phyloP scores from a whole-genome alignment of 2,329 filamentous ascomycete species.

The Aspergillus neotritici region DNA sequence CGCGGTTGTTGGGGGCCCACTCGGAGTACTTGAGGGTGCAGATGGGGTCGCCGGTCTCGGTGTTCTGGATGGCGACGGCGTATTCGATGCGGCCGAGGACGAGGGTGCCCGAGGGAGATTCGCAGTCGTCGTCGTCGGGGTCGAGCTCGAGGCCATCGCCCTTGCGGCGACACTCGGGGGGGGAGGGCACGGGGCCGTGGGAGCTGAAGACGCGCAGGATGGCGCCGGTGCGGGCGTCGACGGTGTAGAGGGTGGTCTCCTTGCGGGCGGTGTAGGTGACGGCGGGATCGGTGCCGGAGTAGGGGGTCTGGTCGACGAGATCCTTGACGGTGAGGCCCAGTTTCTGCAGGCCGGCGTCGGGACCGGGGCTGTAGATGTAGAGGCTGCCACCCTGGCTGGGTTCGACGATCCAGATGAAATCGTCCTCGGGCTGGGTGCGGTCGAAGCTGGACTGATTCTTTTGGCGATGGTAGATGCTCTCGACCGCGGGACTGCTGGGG shows the following conservation, averaged over 20 bases:
- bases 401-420: constrained; percentile 93
- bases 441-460: constrained; percentile 60
- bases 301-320: constrained; percentile 78
- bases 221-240: constrained; percentile 79
- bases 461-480: constrained; percentile 70
- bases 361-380: constrained; percentile 74
- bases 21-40: constrained; percentile 90
- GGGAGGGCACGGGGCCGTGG: constrained; percentile 61
- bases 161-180: constrained; percentile 69
- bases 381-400: constrained; percentile 80
- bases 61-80: constrained; percentile 75
- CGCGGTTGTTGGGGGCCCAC: constrained; percentile 88
- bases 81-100: constrained; percentile 86
- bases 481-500: constrained; percentile 75
- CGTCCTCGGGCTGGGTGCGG: constrained; percentile 60
- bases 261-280: constrained; percentile 90
- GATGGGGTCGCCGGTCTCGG: constrained; percentile 65
- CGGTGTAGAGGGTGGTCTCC: constrained; percentile 79
- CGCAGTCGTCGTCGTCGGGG: constrained; percentile 61
- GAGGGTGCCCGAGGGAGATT: constrained; percentile 65
- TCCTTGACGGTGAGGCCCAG: constrained; percentile 58
- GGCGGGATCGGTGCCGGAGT: constrained; percentile 65
- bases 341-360: constrained; percentile 42
- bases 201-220: constrained; percentile 81
- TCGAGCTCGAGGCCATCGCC: constrained; percentile 58